phyloP scores from a whole-genome alignment of 768 basidiomycete species.

The Rhizopogon vulgaris region DNA sequence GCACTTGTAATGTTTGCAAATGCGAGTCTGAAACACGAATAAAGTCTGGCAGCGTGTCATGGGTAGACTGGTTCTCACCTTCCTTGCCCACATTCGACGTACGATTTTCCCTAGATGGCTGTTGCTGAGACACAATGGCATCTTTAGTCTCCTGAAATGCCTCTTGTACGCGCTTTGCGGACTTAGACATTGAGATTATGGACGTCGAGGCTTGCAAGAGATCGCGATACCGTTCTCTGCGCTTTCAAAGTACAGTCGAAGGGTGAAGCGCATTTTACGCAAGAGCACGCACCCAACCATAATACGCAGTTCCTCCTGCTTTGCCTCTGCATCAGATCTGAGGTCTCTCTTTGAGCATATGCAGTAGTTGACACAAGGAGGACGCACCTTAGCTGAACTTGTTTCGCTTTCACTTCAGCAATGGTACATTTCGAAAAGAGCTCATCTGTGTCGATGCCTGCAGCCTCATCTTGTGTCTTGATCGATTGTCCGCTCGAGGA shows the following conservation, averaged over 20 bases:
- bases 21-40: constrained; percentile 46
- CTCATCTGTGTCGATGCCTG: constrained; percentile 58
- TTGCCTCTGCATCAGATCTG: constrained; percentile 78
- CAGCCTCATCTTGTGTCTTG: constrained; percentile 13
- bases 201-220: constrained; percentile 81
- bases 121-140: constrained; percentile 43
- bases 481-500: constrained; percentile 2
- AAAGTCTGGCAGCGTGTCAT: constrained; percentile 1
- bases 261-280: neutral
- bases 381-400: constrained; percentile 61
- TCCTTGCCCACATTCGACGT: constrained; percentile 31
- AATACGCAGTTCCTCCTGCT: constrained; percentile 79
- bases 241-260: constrained; percentile 46
- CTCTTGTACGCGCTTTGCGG: constrained; percentile 57
- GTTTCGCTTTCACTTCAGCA: constrained; percentile 58
- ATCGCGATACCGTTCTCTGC: constrained; percentile 86
- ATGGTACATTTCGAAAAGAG: constrained; percentile 69
- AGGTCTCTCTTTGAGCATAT: neutral
- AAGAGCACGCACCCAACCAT: constrained; percentile 82
- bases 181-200: constrained; percentile 69
- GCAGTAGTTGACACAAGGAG: neutral
- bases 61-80: constrained; percentile 28
- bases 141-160: constrained; percentile 58
- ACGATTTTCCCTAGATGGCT: constrained; percentile 38
- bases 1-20: constrained; percentile 59